Evolutionary conservation across 2,329 filamentous ascomycete species (phyloP).

Genomic region (Talaromyces sp.): DNA sequence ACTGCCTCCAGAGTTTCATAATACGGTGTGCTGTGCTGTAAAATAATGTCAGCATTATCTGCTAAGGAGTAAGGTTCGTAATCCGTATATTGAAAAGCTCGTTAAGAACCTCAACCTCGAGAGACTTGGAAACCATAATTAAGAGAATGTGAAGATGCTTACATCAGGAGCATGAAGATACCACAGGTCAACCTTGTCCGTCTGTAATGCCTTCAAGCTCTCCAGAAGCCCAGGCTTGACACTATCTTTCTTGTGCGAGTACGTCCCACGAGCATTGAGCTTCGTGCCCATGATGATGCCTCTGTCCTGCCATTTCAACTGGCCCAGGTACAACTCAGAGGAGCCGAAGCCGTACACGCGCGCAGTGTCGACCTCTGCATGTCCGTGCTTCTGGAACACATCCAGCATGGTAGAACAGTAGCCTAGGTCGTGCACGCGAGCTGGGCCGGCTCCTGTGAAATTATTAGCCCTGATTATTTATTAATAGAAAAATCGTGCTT

Average conservation of each 20-base stretch:
- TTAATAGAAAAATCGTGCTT: background rate
- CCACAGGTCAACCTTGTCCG: slow-evolving; percentile 43
- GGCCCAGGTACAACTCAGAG: slow-evolving; percentile 39
- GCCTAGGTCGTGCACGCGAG: slow-evolving; percentile 17
- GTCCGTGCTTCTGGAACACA: slow-evolving; percentile 24
- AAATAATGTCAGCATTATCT: background rate
- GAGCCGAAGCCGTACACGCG: slow-evolving; percentile 25
- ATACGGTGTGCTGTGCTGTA: slow-evolving; percentile 29
- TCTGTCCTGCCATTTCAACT: slow-evolving; percentile 34
- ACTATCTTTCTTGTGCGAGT: slow-evolving; percentile 26
- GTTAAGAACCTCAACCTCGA: background rate
- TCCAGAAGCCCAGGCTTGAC: slow-evolving; percentile 30
- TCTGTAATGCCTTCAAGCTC: slow-evolving; percentile 36
- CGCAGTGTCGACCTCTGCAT: slow-evolving; percentile 27
- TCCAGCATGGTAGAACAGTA: slow-evolving; percentile 22
- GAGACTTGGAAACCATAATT: background rate
- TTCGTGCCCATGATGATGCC: slow-evolving; percentile 43
- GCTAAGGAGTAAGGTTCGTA: background rate
- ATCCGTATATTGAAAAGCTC: background rate
- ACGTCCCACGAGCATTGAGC: slow-evolving; percentile 26
- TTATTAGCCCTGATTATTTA: background rate
- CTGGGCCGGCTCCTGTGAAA: background rate
- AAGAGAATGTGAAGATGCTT: slow-evolving; percentile 9
- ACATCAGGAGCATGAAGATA: slow-evolving; percentile 51
- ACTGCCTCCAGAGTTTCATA: slow-evolving; percentile 46